Percentiles rank a stretch among this genome's conserved stretches.
phyloP scores from a whole-genome alignment of 441 rosid genomes.

The Erysimum cheiri region DNA sequence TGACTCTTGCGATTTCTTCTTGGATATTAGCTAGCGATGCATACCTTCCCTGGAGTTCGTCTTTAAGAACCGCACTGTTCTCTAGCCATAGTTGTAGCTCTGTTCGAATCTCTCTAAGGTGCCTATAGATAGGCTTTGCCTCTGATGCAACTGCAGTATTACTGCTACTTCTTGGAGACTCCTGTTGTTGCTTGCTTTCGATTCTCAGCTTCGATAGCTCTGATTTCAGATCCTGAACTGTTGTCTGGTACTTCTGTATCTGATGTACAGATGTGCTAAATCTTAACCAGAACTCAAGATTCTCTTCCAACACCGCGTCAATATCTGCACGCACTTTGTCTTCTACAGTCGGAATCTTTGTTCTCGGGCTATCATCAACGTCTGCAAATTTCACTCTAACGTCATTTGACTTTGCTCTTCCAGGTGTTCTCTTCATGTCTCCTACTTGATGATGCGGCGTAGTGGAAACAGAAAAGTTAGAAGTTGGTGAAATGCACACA shows the following conservation, averaged over 20 bases:
- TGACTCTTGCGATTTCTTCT: slow-evolving; percentile 63
- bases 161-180: slow-evolving; percentile 36
- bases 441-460: slow-evolving; percentile 49
- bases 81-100: slow-evolving; percentile 83
- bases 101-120: slow-evolving; percentile 75
- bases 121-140: slow-evolving; percentile 70
- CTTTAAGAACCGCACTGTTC: slow-evolving; percentile 65
- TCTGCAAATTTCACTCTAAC: slow-evolving; percentile 39
- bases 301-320: slow-evolving; percentile 81
- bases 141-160: slow-evolving; percentile 55
- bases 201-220: slow-evolving; percentile 55
- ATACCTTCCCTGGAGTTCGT: slow-evolving; percentile 66
- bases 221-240: slow-evolving; percentile 65
- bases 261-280: slow-evolving; percentile 84
- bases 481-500: slow-evolving; percentile 46
- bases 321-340: slow-evolving; percentile 72
- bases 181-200: slow-evolving; percentile 37
- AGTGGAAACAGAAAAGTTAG: slow-evolving; percentile 44
- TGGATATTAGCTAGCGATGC: slow-evolving; percentile 66
- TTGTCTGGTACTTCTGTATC: slow-evolving; percentile 70
- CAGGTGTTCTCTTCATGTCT: slow-evolving; percentile 40
- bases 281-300: slow-evolving; percentile 94
- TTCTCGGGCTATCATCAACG: slow-evolving; percentile 34
- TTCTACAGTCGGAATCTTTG: slow-evolving; percentile 52
- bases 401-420: slow-evolving; percentile 37